phyloP scores from a whole-genome alignment of 2,329 filamentous ascomycete species.

The Mariannaea elegans region DNA sequence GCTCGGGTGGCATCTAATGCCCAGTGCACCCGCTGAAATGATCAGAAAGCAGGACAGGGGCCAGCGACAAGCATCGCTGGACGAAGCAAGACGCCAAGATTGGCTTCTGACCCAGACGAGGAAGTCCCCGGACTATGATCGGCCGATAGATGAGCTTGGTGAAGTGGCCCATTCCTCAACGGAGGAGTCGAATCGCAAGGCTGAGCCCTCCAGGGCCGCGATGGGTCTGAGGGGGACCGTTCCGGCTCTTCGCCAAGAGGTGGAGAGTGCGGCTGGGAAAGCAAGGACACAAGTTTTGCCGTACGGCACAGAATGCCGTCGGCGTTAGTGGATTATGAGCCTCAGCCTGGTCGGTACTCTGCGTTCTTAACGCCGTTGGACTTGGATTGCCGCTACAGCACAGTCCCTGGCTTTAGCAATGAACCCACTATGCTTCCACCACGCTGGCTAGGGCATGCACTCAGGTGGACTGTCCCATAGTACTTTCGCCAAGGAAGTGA shows the following conservation, averaged over 20 bases:
- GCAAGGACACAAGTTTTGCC: no score
- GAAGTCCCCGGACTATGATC: conserved; percentile 34
- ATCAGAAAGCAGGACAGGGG: not conserved
- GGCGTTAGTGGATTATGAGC: no score
- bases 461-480: conserved; percentile 12
- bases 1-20: conserved; percentile 16
- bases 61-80: not conserved
- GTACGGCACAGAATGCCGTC: no score
- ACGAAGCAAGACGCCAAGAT: conserved; percentile 25
- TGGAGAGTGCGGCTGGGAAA: no score
- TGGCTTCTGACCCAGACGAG: conserved; percentile 34
- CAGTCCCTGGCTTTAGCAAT: conserved; percentile 7
- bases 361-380: conserved; percentile 28
- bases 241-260: not conserved
- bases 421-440: conserved; percentile 9
- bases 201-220: not conserved
- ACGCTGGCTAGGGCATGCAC: conserved; percentile 14
- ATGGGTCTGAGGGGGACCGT: not conserved
- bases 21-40: conserved; percentile 6
- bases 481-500: conserved; percentile 13
- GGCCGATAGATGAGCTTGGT: conserved; percentile 33
- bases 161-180: conserved; percentile 25
- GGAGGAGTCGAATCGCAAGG: conserved; percentile 17
- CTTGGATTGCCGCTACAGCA: not conserved
- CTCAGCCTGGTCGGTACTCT: conserved; percentile 28